Conservation (phyloP, 2,329 filamentous ascomycete species). For the Canariomyces notabilis region DNA sequence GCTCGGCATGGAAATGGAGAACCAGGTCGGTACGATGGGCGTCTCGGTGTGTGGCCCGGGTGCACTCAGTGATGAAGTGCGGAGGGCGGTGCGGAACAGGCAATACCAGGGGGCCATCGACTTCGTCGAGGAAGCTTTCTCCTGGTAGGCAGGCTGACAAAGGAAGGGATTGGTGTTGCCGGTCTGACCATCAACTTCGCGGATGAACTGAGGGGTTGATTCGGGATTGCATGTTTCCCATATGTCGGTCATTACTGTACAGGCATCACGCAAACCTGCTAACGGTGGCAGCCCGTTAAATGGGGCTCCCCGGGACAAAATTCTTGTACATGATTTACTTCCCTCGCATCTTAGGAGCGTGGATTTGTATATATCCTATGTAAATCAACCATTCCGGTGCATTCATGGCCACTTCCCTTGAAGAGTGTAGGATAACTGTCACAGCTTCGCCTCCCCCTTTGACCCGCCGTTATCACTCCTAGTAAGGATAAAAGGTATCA, state of each 20-base stretch:
- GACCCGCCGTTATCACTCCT: too few species aligned
- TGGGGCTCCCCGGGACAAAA: not conserved
- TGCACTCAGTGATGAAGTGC: constrained; percentile 68
- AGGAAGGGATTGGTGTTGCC: not conserved
- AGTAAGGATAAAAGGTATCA: too few species aligned
- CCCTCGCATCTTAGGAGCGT: not conserved
- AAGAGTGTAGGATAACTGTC: too few species aligned
- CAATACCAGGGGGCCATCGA: constrained; percentile 65
- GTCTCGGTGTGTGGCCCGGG: constrained; percentile 73
- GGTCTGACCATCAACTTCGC: not conserved
- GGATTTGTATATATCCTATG: constrained; percentile 10
- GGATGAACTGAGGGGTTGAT: not conserved
- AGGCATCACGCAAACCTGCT: too few species aligned
- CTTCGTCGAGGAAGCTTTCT: constrained; percentile 75
- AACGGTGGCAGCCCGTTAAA: not conserved
- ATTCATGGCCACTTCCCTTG: too few species aligned
- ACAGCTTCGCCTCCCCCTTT: too few species aligned
- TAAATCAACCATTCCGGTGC: not conserved
- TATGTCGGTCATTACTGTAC: not conserved
- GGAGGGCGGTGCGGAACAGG: constrained; percentile 59
- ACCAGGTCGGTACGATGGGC: constrained; percentile 67
- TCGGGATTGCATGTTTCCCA: not conserved
- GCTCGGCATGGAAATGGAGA: constrained; percentile 67
- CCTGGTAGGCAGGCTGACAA: constrained; percentile 46
- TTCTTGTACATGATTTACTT: constrained; percentile 16